Conservation (phyloP, 208 protist species). For the Wallacemonas sp. region DNA sequence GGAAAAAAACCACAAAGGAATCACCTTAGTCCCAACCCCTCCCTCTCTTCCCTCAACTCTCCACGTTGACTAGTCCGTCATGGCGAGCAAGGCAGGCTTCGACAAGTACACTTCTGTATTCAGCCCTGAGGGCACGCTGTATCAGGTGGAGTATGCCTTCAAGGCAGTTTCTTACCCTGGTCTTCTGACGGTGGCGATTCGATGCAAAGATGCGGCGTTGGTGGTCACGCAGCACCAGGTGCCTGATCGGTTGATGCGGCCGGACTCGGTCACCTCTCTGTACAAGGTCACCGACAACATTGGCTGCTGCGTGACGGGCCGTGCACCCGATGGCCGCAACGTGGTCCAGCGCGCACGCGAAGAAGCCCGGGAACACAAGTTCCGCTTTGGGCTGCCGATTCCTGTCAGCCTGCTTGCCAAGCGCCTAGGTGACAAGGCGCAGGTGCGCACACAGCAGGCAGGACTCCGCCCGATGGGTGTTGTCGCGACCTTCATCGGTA, state of each 20-base stretch:
- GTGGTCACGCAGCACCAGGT: constrained; percentile 98
- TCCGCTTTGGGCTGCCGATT: constrained; percentile 96
- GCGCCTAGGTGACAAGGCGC: constrained; percentile 95
- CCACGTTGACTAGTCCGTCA: constrained; percentile 14
- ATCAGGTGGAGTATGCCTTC: constrained; percentile 99
- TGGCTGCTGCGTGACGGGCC: constrained; percentile 96
- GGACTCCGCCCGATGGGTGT: constrained; percentile 94
- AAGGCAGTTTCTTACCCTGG: constrained; percentile 97
- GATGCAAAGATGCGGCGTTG: constrained; percentile 93
- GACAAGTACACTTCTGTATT: constrained; percentile 99
- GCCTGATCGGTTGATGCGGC: constrained; percentile 97
- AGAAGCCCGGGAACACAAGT: constrained; percentile 96
- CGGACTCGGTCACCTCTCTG: constrained; percentile 95
- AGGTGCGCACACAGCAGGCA: constrained; percentile 98
- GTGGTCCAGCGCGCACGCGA: constrained; percentile 94
- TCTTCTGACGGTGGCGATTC: constrained; percentile 95
- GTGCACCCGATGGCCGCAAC: constrained; percentile 89
- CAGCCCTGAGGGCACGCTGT: constrained; percentile 98
- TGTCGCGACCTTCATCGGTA: constrained; percentile 91
- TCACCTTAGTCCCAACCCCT: too few species aligned
- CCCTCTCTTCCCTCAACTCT: too few species aligned
- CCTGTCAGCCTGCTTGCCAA: constrained; percentile 96
- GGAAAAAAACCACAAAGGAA: not conserved
- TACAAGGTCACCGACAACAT: constrained; percentile 94
- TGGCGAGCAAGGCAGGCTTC: constrained; percentile 90